Evolutionary conservation across 768 basidiomycete genomes (phyloP).

Genomic region (Boletus rubroflammeus): DNA sequence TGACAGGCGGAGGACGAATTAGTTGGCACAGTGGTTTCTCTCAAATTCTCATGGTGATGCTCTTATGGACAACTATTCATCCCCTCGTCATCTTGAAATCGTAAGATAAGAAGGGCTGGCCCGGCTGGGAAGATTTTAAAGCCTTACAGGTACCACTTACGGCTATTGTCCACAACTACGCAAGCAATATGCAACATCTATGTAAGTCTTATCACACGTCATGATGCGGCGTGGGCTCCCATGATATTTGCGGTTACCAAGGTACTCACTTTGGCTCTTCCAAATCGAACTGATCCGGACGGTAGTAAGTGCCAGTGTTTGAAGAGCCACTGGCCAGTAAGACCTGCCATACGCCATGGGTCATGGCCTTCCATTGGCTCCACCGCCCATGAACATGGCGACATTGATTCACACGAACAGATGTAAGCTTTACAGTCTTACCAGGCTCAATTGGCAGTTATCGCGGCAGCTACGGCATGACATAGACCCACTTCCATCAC

Average conservation of each 20-base stretch:
- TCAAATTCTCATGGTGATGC: background rate
- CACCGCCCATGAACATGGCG: background rate
- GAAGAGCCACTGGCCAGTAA: background rate
- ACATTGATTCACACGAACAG: background rate
- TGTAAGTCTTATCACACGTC: background rate
- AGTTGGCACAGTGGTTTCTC: too few relatives aligned
- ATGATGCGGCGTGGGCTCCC: background rate
- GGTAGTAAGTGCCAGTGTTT: background rate
- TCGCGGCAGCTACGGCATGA: background rate
- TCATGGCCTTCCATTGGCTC: background rate
- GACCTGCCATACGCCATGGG: background rate
- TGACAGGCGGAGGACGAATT: background rate
- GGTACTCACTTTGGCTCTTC: background rate
- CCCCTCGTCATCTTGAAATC: background rate
- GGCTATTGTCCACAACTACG: background rate
- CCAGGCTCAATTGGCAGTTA: background rate
- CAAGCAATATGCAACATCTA: background rate
- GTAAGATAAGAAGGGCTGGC: background rate
- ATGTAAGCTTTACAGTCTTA: background rate
- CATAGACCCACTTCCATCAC: background rate
- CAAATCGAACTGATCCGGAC: background rate
- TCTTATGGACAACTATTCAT: background rate
- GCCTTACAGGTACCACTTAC: background rate
- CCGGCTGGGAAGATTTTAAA: background rate
- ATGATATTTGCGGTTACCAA: background rate